phyloP scores from a whole-genome alignment of 371 early-diverging fungal species.

The Smittium culicis region DNA sequence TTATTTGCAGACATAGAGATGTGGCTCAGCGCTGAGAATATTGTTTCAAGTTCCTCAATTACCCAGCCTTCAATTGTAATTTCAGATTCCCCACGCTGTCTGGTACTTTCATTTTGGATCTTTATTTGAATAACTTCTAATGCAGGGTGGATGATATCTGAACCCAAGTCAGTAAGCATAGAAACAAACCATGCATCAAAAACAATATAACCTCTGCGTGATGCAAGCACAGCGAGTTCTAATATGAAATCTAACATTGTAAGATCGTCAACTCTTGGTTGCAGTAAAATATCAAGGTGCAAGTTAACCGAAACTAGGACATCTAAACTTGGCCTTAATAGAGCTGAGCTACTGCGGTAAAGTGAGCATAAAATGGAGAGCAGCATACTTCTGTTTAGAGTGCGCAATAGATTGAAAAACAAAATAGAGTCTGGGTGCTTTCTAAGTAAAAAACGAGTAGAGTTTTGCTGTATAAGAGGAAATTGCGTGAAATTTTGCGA shows the following conservation, averaged over 20 bases:
- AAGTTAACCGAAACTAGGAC: constrained; percentile 24
- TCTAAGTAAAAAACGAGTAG: constrained; percentile 26
- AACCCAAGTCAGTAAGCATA: constrained; percentile 27
- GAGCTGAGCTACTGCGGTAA: constrained; percentile 21
- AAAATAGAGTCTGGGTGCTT: constrained; percentile 18
- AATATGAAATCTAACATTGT: constrained; percentile 29
- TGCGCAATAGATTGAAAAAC: constrained; percentile 31
- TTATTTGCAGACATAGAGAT: constrained; percentile 31
- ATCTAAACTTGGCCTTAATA: constrained; percentile 22
- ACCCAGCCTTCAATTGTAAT: constrained; percentile 16
- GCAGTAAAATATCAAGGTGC: constrained; percentile 23
- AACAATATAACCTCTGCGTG: constrained; percentile 24
- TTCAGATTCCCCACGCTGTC: constrained; percentile 27
- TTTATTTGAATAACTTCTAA: constrained; percentile 30
- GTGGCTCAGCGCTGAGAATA: constrained; percentile 24
- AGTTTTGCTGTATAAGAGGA: constrained; percentile 28
- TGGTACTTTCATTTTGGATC: constrained; percentile 24
- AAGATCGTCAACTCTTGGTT: constrained; percentile 29
- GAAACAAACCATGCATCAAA: constrained; percentile 32
- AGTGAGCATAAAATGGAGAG: constrained; percentile 28
- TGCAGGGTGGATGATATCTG: constrained; percentile 30
- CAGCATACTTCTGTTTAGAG: constrained; percentile 27
- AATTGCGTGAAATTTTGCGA: constrained; percentile 30
- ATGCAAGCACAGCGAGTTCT: constrained; percentile 29
- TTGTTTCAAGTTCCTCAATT: constrained; percentile 25